Evolutionary conservation across 345 rosid species (phyloP).

Genomic region (Salix exigua): DNA sequence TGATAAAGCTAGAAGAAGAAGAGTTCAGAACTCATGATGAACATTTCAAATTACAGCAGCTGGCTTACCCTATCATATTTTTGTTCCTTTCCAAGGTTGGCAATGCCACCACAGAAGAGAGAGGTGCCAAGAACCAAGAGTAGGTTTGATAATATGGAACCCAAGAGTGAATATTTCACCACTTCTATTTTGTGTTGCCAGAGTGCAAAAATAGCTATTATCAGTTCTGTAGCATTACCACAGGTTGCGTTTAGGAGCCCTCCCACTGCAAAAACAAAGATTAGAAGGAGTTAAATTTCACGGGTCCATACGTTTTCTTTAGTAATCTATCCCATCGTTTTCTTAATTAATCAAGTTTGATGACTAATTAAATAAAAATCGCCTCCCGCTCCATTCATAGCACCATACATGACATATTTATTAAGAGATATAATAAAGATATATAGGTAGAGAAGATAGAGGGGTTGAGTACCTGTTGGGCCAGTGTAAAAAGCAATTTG

Average conservation of each 20-base stretch:
- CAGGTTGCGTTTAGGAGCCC: slow-evolving; percentile 91
- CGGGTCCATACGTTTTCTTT: background rate
- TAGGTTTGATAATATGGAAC: slow-evolving; percentile 84
- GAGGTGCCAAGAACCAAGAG: slow-evolving; percentile 90
- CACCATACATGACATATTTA: background rate
- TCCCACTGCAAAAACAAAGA: slow-evolving; percentile 52
- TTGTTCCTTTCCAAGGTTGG: slow-evolving; percentile 60
- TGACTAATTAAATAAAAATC: background rate
- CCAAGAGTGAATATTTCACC: slow-evolving; percentile 83
- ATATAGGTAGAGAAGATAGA: background rate
- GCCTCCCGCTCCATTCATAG: no score
- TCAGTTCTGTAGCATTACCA: slow-evolving; percentile 90
- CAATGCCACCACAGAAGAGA: slow-evolving; percentile 83
- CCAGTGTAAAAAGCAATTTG: slow-evolving; percentile 82
- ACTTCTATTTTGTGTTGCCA: slow-evolving; percentile 52
- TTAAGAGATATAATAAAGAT: background rate
- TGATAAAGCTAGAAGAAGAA: background rate
- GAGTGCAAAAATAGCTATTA: slow-evolving; percentile 78
- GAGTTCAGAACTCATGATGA: background rate
- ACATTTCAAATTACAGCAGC: background rate
- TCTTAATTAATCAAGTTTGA: background rate
- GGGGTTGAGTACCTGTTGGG: slow-evolving; percentile 59
- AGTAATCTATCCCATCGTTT: background rate
- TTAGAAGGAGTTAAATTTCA: background rate
- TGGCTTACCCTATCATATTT: slow-evolving; percentile 68